Percentiles rank a stretch among this genome's conserved stretches.
Conservation (phyloP, 1,284 basidiomycete genomes). For the Rhodotorula sp. region DNA sequence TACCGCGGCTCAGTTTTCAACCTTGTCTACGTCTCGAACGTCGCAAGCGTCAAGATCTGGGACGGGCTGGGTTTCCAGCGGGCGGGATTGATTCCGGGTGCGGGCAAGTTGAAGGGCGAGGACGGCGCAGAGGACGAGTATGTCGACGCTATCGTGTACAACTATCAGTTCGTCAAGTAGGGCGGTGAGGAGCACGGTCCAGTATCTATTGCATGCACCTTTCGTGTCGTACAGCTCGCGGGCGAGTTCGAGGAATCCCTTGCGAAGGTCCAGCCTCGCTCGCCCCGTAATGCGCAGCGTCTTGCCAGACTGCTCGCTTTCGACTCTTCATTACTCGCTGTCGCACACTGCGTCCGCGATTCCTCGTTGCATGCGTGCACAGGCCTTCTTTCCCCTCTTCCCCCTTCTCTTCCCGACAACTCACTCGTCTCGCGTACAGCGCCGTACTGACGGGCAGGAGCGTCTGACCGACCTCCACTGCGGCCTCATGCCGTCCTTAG, state of each 20-base stretch:
- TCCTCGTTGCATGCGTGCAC: no score
- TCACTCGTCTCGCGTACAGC: background rate
- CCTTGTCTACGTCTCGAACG: constrained; percentile 81
- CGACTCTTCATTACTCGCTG: background rate
- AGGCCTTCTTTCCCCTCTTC: background rate
- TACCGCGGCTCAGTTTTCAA: constrained; percentile 91
- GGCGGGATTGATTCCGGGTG: constrained; percentile 78
- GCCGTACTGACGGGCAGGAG: no score
- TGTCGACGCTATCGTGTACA: constrained; percentile 81
- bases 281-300: no score
- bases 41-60: constrained; percentile 75
- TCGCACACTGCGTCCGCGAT: background rate
- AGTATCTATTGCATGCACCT: background rate
- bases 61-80: constrained; percentile 77
- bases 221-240: background rate
- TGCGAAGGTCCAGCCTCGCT: no score
- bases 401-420: background rate
- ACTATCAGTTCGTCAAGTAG: constrained; percentile 47
- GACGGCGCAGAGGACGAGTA: constrained; percentile 70
- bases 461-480: background rate
- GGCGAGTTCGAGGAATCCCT: no score
- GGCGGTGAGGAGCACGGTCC: background rate
- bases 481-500: background rate
- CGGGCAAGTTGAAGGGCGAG: constrained; percentile 68
- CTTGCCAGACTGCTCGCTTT: background rate